Percentiles rank a stretch among this genome's conserved stretches.
These are phyloP conservation scores for Testicularia cyperi DNA, from an alignment of 1,284 basidiomycete genomes.

Conservation along the genomic window DNA sequence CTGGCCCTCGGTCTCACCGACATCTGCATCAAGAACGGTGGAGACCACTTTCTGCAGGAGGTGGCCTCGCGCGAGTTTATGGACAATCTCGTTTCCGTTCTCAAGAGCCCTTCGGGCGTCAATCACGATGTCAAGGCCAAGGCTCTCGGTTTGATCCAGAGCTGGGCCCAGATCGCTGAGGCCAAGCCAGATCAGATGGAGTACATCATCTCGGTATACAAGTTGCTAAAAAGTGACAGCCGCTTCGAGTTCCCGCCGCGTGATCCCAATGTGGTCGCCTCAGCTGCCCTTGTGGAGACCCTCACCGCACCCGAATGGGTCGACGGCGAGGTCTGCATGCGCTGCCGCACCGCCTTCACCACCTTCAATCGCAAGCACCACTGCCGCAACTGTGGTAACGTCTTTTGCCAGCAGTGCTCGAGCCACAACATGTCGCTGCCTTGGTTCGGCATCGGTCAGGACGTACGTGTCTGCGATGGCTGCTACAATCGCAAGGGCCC, in stretches of 20 bases:
- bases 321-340: constrained; percentile 89
- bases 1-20: constrained; percentile 81
- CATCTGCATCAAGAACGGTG: constrained; percentile 95
- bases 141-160: constrained; percentile 79
- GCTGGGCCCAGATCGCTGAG: constrained; percentile 89
- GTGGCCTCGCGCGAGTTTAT: constrained; percentile 79
- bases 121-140: constrained; percentile 82
- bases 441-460: constrained; percentile 88
- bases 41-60: constrained; percentile 76
- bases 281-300: constrained; percentile 55
- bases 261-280: constrained; percentile 67
- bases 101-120: constrained; percentile 67
- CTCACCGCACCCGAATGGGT: constrained; percentile 84
- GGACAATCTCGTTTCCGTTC: constrained; percentile 82
- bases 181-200: constrained; percentile 68
- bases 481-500: constrained; percentile 64
- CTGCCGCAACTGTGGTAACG: constrained; percentile 94
- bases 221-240: constrained; percentile 57
- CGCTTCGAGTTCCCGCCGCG: constrained; percentile 78
- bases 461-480: constrained; percentile 90
- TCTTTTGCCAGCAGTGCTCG: constrained; percentile 93
- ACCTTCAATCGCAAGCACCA: constrained; percentile 98
- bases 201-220: constrained; percentile 56
- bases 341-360: constrained; percentile 86
- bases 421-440: constrained; percentile 81